Evolutionary conservation across 2,329 filamentous ascomycete genomes (phyloP).

Genomic region (Fusarium decemcellulare): DNA sequence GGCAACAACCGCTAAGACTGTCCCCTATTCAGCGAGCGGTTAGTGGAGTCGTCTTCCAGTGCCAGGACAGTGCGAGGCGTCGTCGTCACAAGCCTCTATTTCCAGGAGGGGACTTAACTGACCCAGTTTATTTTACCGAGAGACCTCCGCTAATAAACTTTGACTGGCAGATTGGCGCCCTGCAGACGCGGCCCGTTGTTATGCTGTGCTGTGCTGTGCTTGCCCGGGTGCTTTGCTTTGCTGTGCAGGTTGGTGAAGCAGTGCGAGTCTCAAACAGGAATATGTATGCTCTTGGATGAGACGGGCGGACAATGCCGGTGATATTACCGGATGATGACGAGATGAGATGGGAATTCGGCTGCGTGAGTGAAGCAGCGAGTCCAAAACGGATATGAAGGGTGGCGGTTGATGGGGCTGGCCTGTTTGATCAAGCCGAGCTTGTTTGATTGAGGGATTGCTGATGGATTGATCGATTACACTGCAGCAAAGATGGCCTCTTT

Average conservation of each 20-base stretch:
- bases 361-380: slow-evolving; percentile 16
- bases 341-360: slow-evolving; percentile 37
- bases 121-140: slow-evolving; percentile 46
- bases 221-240: slow-evolving; percentile 9
- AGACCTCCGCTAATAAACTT: slow-evolving; percentile 43
- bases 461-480: slow-evolving; percentile 12
- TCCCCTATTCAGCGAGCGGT: slow-evolving; percentile 42
- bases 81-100: slow-evolving; percentile 29
- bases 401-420: slow-evolving; percentile 35
- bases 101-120: slow-evolving; percentile 34
- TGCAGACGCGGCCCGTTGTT: slow-evolving; percentile 26
- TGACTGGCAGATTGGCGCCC: slow-evolving; percentile 35
- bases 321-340: slow-evolving; percentile 42
- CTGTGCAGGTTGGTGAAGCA: neutral
- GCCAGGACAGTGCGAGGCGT: slow-evolving; percentile 25
- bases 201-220: slow-evolving; percentile 19
- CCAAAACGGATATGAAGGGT: slow-evolving; percentile 31
- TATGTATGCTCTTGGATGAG: slow-evolving; percentile 6
- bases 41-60: slow-evolving; percentile 39
- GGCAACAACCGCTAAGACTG: slow-evolving; percentile 44
- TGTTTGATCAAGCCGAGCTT: slow-evolving; percentile 29
- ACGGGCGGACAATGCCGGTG: slow-evolving; percentile 29
- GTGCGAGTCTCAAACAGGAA: slow-evolving; percentile 31
- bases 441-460: slow-evolving; percentile 38
- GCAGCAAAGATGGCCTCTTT: slow-evolving; percentile 12